Base-by-base conservation (phyloP, 768 basidiomycete species). In the Panus rudis region DNA sequence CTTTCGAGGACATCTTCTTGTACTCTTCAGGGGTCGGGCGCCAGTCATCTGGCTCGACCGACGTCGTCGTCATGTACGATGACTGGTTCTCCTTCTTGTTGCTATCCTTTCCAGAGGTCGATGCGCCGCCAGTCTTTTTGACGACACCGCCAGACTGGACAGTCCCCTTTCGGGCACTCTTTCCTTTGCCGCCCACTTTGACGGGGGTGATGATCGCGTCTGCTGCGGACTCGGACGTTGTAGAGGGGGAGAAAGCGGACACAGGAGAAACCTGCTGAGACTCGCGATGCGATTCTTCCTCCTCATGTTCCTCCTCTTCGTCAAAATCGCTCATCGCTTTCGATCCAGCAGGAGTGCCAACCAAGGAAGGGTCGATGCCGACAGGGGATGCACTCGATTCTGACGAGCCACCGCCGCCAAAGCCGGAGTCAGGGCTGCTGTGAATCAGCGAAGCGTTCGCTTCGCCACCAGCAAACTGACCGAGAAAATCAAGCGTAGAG, bases 1-100 rank as follows among this genome's bases (percentile, higher is more conserved):
- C 93, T 67, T 94, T 97, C 56, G 81, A 84, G 4, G 80, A 79
- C 78, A 99, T 86, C 63, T 91, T 97, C 59, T 88, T 83, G 68
- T 97, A 96, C 49, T 92, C 92, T 51, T 96, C 94, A 1, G 92
- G 84, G 3, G 79, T 75, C 6, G 89, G 90, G 38, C 88, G 75
- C 85, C 88, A 90, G 52, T 91, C 85, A 24, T 83, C 84, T 13
- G 80, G 72, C 4, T 80, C 61, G 7, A n/a, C 40, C 14, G 55
- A 53, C 11, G 55, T 54, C 14, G 55, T 56, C 20, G 54, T 48
- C 17, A 57, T 39, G 43, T 53, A 42, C 46, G 43, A 28, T 39
- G 53, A 43, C 32, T 44, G 3, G 11, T 56, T 40, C 49, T 58
- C 63, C n/a, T 51, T 52, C 45, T 63, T 63, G 48, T 67, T 67